A percentile compares a stretch with the other conserved stretches of the same genome.
phyloP scores from a whole-genome alignment of 2,329 filamentous ascomycete species.

The Cladophialophora immunda region DNA sequence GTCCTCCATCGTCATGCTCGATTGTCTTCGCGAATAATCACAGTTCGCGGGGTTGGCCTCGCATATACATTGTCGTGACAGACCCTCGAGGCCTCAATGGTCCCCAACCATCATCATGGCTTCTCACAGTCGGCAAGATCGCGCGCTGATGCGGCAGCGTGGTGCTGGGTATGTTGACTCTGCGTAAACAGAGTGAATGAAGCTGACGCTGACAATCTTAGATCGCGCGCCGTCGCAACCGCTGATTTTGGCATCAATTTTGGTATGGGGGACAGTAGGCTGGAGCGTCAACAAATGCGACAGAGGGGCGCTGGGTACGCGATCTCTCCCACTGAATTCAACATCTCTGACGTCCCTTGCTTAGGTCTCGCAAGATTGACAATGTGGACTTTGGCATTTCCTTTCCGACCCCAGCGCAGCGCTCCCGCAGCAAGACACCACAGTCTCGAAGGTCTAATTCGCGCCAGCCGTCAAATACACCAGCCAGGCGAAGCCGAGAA shows the following conservation, averaged over 20 bases:
- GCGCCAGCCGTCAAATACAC: slow-evolving; percentile 23
- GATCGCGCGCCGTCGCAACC: slow-evolving; percentile 28
- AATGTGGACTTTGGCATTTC: slow-evolving; percentile 61
- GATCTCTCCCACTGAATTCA: slow-evolving; percentile 40
- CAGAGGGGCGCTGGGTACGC: slow-evolving; percentile 25
- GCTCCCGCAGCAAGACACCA: slow-evolving; percentile 44
- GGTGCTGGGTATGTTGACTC: slow-evolving; percentile 61
- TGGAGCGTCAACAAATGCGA: slow-evolving; percentile 31
- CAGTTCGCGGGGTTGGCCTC: neutral
- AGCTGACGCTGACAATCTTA: slow-evolving; percentile 14
- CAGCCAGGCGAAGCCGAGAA: slow-evolving; percentile 19
- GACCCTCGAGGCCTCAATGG: neutral
- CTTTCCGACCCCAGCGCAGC: slow-evolving; percentile 46
- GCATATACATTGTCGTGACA: neutral
- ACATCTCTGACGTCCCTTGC: slow-evolving; percentile 11
- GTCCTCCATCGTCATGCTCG: neutral
- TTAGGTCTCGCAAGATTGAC: slow-evolving; percentile 57
- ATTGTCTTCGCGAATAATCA: neutral
- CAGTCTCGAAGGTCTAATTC: slow-evolving; percentile 29
- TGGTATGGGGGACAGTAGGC: slow-evolving; percentile 25
- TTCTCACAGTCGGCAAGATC: slow-evolving; percentile 56
- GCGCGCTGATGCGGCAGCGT: slow-evolving; percentile 65
- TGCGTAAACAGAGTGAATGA: neutral
- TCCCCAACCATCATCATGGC: slow-evolving; percentile 2
- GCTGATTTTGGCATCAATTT: slow-evolving; percentile 38